Evolutionary conservation across 2,329 filamentous ascomycete species (phyloP).

Genomic region (Aplosporella prunicola): DNA sequence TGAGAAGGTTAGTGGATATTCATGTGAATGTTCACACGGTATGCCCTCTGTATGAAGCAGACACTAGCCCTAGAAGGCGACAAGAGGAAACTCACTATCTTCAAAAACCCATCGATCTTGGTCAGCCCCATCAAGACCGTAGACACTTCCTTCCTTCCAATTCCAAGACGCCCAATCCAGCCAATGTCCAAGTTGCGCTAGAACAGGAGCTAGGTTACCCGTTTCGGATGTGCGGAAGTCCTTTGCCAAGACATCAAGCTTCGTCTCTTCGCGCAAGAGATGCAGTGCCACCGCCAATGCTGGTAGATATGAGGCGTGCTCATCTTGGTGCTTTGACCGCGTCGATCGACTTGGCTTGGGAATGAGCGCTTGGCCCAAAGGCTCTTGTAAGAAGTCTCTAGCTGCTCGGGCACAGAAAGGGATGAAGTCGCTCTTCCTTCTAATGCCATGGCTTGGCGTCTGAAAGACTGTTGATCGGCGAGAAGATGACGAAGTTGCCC

Average conservation of each 20-base stretch:
- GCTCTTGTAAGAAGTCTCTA: constrained; percentile 25
- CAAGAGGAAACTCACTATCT: constrained; percentile 29
- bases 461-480: too few species aligned
- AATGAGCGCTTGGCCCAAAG: constrained; percentile 21
- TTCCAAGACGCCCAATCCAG: constrained; percentile 62
- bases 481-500: too few species aligned
- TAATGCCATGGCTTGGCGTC: constrained; percentile 13
- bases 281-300: constrained; percentile 67
- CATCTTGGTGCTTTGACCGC: constrained; percentile 7
- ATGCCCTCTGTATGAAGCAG: neutral
- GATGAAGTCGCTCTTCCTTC: constrained; percentile 20
- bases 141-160: constrained; percentile 43
- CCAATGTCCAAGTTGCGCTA: constrained; percentile 77
- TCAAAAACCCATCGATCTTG: constrained; percentile 49
- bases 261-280: constrained; percentile 80
- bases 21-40: too few species aligned
- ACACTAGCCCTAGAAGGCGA: neutral
- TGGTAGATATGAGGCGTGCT: constrained; percentile 42
- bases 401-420: constrained; percentile 22
- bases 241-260: constrained; percentile 57
- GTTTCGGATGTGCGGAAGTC: constrained; percentile 37
- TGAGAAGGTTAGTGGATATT: neutral
- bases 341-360: constrained; percentile 3
- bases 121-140: constrained; percentile 50
- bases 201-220: constrained; percentile 55